Evolutionary conservation across 441 rosid species (phyloP).

Genomic region (Omphalea diandra): DNA sequence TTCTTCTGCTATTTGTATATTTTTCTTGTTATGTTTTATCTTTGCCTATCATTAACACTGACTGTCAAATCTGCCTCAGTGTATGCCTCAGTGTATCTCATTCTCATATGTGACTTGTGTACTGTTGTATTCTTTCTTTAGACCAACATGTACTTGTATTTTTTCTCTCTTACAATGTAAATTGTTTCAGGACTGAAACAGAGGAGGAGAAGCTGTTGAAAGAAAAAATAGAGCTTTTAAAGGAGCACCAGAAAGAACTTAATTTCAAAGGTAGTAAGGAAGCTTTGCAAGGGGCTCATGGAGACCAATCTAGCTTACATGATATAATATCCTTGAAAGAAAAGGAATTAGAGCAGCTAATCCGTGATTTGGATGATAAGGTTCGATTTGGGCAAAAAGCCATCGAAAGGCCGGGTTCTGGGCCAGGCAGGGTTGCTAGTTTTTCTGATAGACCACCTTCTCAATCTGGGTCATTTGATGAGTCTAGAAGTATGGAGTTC

Average conservation of each 20-base stretch:
- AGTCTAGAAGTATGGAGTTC: conserved; percentile 60
- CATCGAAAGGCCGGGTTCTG: conserved; percentile 75
- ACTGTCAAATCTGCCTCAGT: conserved; percentile 7
- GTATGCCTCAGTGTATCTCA: conserved; percentile 1
- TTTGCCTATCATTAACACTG: neutral
- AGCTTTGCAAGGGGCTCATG: conserved; percentile 36
- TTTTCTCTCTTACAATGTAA: conserved; percentile 12
- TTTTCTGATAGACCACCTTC: conserved; percentile 80
- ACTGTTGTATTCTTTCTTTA: no score
- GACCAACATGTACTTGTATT: no score
- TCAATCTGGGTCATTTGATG: conserved; percentile 69
- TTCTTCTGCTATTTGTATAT: neutral
- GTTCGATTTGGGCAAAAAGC: conserved; percentile 73
- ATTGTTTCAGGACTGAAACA: conserved; percentile 72
- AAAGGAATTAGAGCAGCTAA: conserved; percentile 56
- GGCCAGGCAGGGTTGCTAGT: conserved; percentile 56
- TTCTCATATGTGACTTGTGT: neutral
- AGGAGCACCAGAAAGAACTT: conserved; percentile 46
- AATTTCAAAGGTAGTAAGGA: conserved; percentile 33
- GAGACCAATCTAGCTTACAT: conserved; percentile 32
- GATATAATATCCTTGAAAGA: conserved; percentile 59
- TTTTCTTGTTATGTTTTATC: conserved; percentile 7
- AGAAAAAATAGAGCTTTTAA: conserved; percentile 62
- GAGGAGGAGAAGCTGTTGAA: conserved; percentile 73
- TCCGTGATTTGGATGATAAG: conserved; percentile 72